A percentile compares a stretch with the other conserved stretches of the same genome.
Evolutionary conservation across 495 filamentous ascomycete species (phyloP).

Genomic region (Penicillium dipodomyicola): DNA sequence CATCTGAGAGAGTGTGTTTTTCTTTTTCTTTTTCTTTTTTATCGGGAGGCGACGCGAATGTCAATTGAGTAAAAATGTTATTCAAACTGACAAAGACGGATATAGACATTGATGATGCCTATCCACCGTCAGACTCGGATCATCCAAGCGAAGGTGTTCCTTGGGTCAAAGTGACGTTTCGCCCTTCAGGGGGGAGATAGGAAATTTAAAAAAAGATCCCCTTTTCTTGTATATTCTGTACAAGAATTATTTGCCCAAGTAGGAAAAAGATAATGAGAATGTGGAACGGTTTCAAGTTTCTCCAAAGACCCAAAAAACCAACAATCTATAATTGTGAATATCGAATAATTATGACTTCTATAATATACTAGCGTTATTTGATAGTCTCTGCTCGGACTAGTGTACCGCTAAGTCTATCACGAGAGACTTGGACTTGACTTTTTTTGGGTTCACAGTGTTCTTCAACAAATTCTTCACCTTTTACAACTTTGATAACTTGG

Average conservation of each 20-base stretch:
- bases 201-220: neutral
- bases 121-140: slow-evolving; percentile 10
- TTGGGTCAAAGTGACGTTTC: slow-evolving; percentile 7
- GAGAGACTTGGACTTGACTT: slow-evolving; percentile 5
- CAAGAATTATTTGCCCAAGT: neutral
- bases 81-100: neutral
- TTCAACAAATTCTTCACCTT: neutral
- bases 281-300: neutral
- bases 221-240: neutral
- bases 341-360: neutral
- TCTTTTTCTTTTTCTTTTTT: too few relatives aligned
- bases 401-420: slow-evolving; percentile 16
- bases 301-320: too few relatives aligned
- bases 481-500: neutral
- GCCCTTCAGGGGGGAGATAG: slow-evolving; percentile 11
- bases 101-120: slow-evolving; percentile 6
- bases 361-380: slow-evolving; percentile 2
- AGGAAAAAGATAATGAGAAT: neutral
- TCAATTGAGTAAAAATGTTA: slow-evolving; percentile 6
- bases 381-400: slow-evolving; percentile 14
- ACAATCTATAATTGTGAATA: neutral
- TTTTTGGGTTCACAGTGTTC: neutral
- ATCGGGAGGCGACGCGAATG: slow-evolving; percentile 2
- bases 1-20: too few relatives aligned
- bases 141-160: slow-evolving; percentile 5